Percentiles rank a stretch among this genome's conserved stretches.
Evolutionary conservation across 768 basidiomycete species (phyloP).

Genomic region (Favolaschia claudopus): DNA sequence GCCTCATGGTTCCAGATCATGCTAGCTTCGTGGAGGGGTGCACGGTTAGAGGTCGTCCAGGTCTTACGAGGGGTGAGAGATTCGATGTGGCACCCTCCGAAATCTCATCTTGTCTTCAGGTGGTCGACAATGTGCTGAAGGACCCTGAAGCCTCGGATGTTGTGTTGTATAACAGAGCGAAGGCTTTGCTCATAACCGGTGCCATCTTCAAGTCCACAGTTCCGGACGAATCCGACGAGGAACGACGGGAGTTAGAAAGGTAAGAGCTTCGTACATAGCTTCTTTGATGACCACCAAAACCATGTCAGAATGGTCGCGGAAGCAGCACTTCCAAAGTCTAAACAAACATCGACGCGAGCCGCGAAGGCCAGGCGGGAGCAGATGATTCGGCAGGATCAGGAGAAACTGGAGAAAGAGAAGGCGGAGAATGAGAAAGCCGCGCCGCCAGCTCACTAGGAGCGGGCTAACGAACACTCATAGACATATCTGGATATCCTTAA

Average conservation of each 20-base stretch:
- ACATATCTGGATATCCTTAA: conserved; percentile 12
- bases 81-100: conserved; percentile 1
- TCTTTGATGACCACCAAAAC: conserved; percentile 3
- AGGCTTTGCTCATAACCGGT: conserved; percentile 89
- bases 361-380: conserved; percentile 51
- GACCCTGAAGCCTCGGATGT: conserved; percentile 77
- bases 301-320: conserved; percentile 80
- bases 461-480: neutral
- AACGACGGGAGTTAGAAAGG: conserved; percentile 94
- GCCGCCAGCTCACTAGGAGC: conserved; percentile 7
- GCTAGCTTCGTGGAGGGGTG: conserved; percentile 97
- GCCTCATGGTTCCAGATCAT: conserved; percentile 64
- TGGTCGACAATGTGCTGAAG: conserved; percentile 85
- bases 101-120: conserved; percentile 45
- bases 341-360: conserved; percentile 48
- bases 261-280: conserved; percentile 43
- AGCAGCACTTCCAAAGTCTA: conserved; percentile 77
- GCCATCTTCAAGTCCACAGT: conserved; percentile 85
- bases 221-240: conserved; percentile 93
- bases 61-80: conserved; percentile 73
- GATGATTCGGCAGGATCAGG: conserved; percentile 44
- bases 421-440: conserved; percentile 17
- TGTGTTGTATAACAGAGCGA: conserved; percentile 82
- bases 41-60: conserved; percentile 92
- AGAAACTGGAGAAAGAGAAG: conserved; percentile 35